Evolutionary conservation across 2,329 filamentous ascomycete genomes (phyloP).

Genomic region (Aspergillus fischeri): DNA sequence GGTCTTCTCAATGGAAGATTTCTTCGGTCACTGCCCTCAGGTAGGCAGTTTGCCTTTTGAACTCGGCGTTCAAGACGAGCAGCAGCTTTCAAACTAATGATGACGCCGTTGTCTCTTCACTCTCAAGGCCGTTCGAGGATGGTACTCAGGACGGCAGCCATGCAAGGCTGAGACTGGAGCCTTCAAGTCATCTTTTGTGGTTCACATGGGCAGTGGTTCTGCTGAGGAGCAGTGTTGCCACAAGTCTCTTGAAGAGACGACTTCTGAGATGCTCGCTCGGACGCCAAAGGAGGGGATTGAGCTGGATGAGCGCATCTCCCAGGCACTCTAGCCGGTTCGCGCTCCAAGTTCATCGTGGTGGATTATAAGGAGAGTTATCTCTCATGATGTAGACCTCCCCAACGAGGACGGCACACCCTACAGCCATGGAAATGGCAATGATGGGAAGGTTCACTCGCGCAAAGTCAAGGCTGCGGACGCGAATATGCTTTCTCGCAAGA

Average conservation of each 20-base stretch:
- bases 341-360: background rate
- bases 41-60: background rate
- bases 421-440: conserved; percentile 63
- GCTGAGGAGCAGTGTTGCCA: background rate
- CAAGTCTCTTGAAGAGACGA: background rate
- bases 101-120: background rate
- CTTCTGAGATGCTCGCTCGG: background rate
- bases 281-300: background rate
- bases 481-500: conserved; percentile 63
- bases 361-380: background rate
- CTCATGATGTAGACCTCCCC: conserved; percentile 58
- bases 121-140: background rate
- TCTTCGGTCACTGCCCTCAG: background rate
- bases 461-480: conserved; percentile 61
- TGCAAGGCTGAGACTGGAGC: background rate
- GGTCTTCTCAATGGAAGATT: background rate
- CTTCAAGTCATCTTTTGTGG: background rate
- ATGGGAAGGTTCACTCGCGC: conserved; percentile 66
- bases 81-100: background rate
- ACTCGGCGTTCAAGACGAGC: background rate
- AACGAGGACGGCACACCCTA: conserved; percentile 59
- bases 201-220: background rate
- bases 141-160: background rate
- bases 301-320: background rate
- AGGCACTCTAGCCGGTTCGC: background rate